Conservation (phyloP, 2,329 filamentous ascomycete species). For the Blumeriella jaapii region DNA sequence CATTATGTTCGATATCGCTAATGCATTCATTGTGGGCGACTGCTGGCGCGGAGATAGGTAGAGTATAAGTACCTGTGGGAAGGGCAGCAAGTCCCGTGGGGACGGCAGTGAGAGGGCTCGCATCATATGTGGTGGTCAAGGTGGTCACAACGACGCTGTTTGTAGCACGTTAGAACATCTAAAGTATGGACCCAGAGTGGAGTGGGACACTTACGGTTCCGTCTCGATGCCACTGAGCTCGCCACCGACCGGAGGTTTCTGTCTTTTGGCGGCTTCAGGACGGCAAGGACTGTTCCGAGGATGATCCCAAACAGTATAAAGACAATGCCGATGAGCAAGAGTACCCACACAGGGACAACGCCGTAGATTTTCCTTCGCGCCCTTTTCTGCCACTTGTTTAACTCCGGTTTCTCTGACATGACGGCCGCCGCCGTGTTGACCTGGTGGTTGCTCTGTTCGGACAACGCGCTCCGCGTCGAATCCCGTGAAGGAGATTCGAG, state of each 20-base stretch:
- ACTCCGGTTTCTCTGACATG: conserved; percentile 36
- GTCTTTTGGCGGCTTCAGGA: conserved; percentile 16
- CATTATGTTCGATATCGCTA: conserved; percentile 39
- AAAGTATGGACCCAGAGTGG: background rate
- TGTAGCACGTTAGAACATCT: background rate
- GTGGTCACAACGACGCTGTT: conserved; percentile 16
- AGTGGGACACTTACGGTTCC: conserved; percentile 15
- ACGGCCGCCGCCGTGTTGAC: conserved; percentile 39
- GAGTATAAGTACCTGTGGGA: conserved; percentile 40
- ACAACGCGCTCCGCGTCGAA: conserved; percentile 40
- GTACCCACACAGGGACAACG: conserved; percentile 50
- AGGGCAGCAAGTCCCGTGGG: conserved; percentile 41
- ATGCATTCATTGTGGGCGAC: conserved; percentile 45
- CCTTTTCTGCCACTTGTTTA: conserved; percentile 40
- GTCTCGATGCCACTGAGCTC: too few relatives aligned
- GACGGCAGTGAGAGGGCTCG: conserved; percentile 37
- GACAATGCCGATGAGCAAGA: conserved; percentile 40
- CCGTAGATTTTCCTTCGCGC: conserved; percentile 46
- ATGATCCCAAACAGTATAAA: conserved; percentile 48
- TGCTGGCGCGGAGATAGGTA: conserved; percentile 41
- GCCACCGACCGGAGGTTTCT: conserved; percentile 1
- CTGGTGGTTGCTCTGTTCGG: conserved; percentile 39
- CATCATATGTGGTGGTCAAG: conserved; percentile 35
- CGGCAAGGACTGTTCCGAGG: conserved; percentile 33
- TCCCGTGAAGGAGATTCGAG: conserved; percentile 37